Evolutionary conservation across 1,284 basidiomycete genomes (phyloP).

Genomic region (Cryptococcus sp.): DNA sequence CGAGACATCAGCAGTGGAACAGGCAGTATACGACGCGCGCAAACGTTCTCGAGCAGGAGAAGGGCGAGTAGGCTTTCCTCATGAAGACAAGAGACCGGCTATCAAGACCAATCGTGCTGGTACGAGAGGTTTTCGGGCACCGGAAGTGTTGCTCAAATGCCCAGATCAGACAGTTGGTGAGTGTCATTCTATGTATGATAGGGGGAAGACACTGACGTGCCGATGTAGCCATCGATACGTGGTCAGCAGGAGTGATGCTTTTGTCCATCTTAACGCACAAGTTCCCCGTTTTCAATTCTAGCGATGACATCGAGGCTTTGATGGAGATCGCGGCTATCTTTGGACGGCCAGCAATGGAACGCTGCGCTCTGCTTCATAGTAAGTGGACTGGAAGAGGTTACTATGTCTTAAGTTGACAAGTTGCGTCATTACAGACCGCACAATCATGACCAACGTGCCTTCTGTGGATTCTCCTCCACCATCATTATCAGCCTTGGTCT

Average conservation of each 20-base stretch:
- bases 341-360: conserved; percentile 80
- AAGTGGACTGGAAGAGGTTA: conserved; percentile 42
- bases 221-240: conserved; percentile 85
- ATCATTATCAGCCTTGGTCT: conserved; percentile 70
- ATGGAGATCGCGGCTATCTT: conserved; percentile 92
- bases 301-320: conserved; percentile 90
- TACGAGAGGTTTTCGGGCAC: conserved; percentile 93
- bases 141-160: conserved; percentile 95
- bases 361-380: conserved; percentile 87
- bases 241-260: conserved; percentile 91
- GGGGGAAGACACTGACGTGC: conserved; percentile 4
- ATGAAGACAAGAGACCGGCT: conserved; percentile 60
- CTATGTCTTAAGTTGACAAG: conserved; percentile 1
- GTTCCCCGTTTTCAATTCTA: conserved; percentile 93
- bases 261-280: conserved; percentile 89
- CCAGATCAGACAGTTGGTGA: conserved; percentile 86
- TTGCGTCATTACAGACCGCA: conserved; percentile 64
- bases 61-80: conserved; percentile 51
- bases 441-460: conserved; percentile 81
- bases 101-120: conserved; percentile 96
- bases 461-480: conserved; percentile 66
- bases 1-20: conserved; percentile 46
- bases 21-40: conserved; percentile 65
- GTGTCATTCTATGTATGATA: conserved; percentile 33
- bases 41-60: conserved; percentile 54